phyloP scores from a whole-genome alignment of 2,329 filamentous ascomycete species.

The Helotiales sp. region DNA sequence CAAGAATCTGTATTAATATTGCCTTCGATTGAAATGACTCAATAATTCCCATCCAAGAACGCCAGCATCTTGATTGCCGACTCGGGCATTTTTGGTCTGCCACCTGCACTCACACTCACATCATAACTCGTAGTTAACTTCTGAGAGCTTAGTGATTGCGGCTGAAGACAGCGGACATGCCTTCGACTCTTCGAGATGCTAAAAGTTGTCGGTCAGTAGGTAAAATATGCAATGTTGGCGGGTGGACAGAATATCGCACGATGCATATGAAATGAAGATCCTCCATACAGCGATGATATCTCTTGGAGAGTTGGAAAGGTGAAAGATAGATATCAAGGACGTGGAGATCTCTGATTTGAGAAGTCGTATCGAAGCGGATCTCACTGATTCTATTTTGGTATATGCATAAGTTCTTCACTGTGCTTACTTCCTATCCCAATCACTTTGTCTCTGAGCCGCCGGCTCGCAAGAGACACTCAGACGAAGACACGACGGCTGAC shows the following conservation, averaged over 20 bases:
- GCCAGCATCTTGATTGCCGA: constrained; percentile 50
- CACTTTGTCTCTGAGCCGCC: neutral
- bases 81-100: constrained; percentile 54
- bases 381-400: neutral
- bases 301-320: constrained; percentile 4
- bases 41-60: neutral
- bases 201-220: constrained; percentile 6
- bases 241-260: neutral
- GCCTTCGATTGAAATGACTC: neutral
- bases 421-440: neutral
- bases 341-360: constrained; percentile 1
- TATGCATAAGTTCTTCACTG: neutral
- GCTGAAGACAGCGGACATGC: constrained; percentile 4
- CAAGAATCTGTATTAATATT: neutral
- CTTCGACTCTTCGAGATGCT: constrained; percentile 11
- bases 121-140: no score
- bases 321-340: constrained; percentile 10
- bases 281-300: neutral
- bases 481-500: no score
- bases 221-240: neutral
- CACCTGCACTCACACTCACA: constrained; percentile 54
- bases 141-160: constrained; percentile 1
- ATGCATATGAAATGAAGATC: constrained; percentile 4
- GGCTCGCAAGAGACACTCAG: neutral
- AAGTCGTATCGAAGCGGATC: neutral